These are phyloP conservation scores for Isoetes taiwanensis DNA, from an alignment of 75 land plant genomes.

Conservation along the genomic window DNA sequence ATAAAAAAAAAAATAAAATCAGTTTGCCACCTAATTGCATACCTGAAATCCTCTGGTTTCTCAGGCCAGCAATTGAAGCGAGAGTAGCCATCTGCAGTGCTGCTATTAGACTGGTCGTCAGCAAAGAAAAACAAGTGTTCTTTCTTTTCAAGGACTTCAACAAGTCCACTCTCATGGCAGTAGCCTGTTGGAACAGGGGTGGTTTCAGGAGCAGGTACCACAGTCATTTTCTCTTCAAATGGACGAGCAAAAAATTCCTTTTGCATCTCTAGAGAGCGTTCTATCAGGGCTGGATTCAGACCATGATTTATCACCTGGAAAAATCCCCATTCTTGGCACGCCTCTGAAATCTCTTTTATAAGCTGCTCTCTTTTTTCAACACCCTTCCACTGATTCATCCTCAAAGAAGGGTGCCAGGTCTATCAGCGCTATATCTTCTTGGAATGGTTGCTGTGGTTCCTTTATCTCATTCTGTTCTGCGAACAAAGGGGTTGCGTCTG, in stretches of 20 bases:
- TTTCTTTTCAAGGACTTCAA: constrained; percentile 43
- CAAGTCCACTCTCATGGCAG: constrained; percentile 2
- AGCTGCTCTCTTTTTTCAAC: too few relatives aligned
- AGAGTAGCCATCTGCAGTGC: too few relatives aligned
- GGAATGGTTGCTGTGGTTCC: too few relatives aligned
- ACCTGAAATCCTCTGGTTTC: constrained; percentile 43
- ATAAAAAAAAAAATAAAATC: background rate
- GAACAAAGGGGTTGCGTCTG: too few relatives aligned
- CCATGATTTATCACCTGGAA: constrained; percentile 79
- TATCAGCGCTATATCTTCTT: too few relatives aligned
- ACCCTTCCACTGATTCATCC: too few relatives aligned
- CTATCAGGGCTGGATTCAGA: constrained; percentile 27
- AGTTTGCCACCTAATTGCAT: background rate
- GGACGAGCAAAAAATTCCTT: constrained; percentile 45
- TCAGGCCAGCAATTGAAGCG: too few relatives aligned
- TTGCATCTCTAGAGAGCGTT: constrained; percentile 28
- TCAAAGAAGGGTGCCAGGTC: too few relatives aligned
- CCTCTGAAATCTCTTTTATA: constrained; percentile 34
- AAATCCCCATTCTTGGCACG: constrained; percentile 68
- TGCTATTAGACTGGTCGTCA: too few relatives aligned
- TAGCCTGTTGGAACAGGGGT: background rate
- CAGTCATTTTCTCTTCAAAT: constrained; percentile 47
- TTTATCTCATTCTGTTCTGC: too few relatives aligned
- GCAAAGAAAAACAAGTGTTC: constrained; percentile 51
- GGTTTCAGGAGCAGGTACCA: background rate